A percentile compares a stretch with the other conserved stretches of the same genome.
Evolutionary conservation across 2,329 filamentous ascomycete genomes (phyloP).

Genomic region (Fusarium xyrophilum): DNA sequence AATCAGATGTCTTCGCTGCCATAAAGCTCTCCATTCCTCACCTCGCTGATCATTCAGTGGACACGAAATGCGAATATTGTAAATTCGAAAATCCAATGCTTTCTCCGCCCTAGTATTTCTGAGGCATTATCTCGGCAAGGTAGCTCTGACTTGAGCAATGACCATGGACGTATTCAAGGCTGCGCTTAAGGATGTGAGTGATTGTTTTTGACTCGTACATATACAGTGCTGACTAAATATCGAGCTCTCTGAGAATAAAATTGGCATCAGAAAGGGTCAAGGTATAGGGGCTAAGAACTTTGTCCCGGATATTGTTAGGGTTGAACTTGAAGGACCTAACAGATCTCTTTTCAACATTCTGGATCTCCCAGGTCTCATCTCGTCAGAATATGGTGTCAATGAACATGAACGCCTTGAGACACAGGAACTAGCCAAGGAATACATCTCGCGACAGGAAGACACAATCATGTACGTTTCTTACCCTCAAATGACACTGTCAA

Average conservation of each 20-base stretch:
- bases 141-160: background rate
- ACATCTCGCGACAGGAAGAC: background rate
- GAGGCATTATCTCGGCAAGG: background rate
- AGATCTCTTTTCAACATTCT: background rate
- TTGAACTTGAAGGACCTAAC: background rate
- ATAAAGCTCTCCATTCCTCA: background rate
- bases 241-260: background rate
- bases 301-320: background rate
- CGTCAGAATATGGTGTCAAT: background rate
- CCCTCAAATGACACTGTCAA: background rate
- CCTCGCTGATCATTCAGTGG: background rate
- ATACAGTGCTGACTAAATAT: background rate
- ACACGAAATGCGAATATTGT: background rate
- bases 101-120: background rate
- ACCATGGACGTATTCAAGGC: background rate
- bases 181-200: background rate
- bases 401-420: background rate
- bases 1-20: background rate
- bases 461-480: background rate
- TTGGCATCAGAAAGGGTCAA: background rate
- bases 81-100: accelerated
- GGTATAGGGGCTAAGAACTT: background rate
- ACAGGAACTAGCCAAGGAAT: background rate
- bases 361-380: background rate
- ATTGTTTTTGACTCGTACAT: background rate